phyloP scores from a whole-genome alignment of 2,329 filamentous ascomycete species.

The Botrytis cinerea region DNA sequence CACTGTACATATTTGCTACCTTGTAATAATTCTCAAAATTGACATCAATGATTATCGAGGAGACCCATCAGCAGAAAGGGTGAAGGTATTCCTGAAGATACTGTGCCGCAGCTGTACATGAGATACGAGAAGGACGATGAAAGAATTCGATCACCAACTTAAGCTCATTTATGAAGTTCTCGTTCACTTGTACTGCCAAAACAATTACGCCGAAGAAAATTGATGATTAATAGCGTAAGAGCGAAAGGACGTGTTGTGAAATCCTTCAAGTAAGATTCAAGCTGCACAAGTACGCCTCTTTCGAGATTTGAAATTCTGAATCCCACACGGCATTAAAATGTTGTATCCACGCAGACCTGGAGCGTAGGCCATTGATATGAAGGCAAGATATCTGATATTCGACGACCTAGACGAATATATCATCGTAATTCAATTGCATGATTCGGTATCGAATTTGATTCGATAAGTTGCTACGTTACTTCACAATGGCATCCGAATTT shows the following conservation, averaged over 20 bases:
- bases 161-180: too few relatives aligned
- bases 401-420: neutral
- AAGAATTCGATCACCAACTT: neutral
- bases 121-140: neutral
- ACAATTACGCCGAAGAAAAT: neutral
- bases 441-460: neutral
- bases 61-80: neutral
- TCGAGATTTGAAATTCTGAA: neutral
- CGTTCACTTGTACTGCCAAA: neutral
- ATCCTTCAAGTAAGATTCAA: slow-evolving; percentile 9
- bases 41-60: neutral
- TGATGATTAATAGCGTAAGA: neutral
- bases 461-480: neutral
- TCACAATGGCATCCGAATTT: neutral
- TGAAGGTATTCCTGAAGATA: neutral
- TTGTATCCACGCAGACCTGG: neutral
- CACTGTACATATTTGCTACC: neutral
- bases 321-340: neutral
- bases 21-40: too few relatives aligned
- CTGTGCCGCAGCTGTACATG: neutral
- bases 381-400: neutral
- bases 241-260: neutral
- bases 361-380: rapidly evolving
- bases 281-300: neutral
- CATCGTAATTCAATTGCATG: neutral